Evolutionary conservation across 1,139 yeast species (phyloP).

Genomic region (Geotrichum europaeum): DNA sequence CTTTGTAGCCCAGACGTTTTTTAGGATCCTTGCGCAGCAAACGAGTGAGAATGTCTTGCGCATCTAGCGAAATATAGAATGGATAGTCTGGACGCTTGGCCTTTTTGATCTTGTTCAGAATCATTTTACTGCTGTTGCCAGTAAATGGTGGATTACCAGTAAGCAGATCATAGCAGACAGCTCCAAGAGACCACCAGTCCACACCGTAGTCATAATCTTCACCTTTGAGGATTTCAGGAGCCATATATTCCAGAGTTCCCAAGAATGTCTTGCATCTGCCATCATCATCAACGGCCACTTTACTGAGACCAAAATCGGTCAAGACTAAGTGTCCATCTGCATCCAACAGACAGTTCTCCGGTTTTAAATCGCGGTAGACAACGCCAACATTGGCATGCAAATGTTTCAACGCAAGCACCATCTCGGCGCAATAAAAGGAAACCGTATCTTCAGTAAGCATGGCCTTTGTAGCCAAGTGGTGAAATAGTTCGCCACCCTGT

Average conservation of each 20-base stretch:
- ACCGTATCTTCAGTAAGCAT: constrained; percentile 78
- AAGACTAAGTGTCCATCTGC: constrained; percentile 72
- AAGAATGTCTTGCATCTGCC: constrained; percentile 64
- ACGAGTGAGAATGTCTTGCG: constrained; percentile 72
- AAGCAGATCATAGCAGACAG: constrained; percentile 77
- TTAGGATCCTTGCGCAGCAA: constrained; percentile 67
- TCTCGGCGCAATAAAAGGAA: constrained; percentile 79
- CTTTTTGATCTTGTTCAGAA: constrained; percentile 73
- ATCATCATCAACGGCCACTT: constrained; percentile 48
- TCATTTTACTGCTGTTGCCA: constrained; percentile 77
- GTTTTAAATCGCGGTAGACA: constrained; percentile 86
- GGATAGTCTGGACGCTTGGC: constrained; percentile 69
- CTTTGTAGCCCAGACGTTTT: constrained; percentile 59
- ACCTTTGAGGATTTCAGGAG: constrained; percentile 87
- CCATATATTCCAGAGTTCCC: constrained; percentile 96
- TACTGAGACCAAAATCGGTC: constrained; percentile 89
- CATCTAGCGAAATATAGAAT: constrained; percentile 72
- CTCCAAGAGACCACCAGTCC: constrained; percentile 97
- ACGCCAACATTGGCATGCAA: constrained; percentile 76
- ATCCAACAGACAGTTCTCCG: constrained; percentile 86
- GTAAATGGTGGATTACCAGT: constrained; percentile 95
- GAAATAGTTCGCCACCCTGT: constrained; percentile 91
- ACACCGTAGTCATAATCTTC: constrained; percentile 80
- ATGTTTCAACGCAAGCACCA: constrained; percentile 74
- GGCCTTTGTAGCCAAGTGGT: constrained; percentile 76